A percentile compares a stretch with the other conserved stretches of the same genome.
Conservation (phyloP, 2,329 filamentous ascomycete genomes). For the Cladosporium sp. region DNA sequence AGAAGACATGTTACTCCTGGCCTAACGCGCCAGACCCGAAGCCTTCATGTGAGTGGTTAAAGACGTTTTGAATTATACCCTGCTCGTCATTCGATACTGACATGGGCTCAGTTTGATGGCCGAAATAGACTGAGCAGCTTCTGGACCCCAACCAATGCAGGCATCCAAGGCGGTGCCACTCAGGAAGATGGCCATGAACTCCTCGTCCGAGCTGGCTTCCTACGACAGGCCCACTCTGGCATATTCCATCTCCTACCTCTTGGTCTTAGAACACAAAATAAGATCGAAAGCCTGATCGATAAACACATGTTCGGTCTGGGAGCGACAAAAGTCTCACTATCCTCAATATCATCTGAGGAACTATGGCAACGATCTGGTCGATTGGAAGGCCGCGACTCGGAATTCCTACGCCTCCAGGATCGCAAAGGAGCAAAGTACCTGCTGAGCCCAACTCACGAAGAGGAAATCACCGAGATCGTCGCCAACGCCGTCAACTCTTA, state of each 20-base stretch:
- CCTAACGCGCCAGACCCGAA: conserved; percentile 3
- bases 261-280: conserved; percentile 81
- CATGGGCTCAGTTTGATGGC: conserved; percentile 52
- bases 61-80: too few species aligned
- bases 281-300: conserved; percentile 80
- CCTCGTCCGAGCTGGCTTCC: conserved; percentile 42
- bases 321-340: conserved; percentile 77
- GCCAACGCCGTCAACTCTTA: conserved; percentile 71
- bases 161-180: conserved; percentile 49
- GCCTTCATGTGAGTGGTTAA: conserved; percentile 8
- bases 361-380: conserved; percentile 84
- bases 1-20: not conserved
- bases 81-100: not conserved
- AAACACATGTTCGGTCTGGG: conserved; percentile 76
- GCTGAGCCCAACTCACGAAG: conserved; percentile 90
- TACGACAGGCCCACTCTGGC: conserved; percentile 71
- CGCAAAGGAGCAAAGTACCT: conserved; percentile 71
- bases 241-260: conserved; percentile 90
- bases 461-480: conserved; percentile 86
- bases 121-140: conserved; percentile 64
- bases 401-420: conserved; percentile 79
- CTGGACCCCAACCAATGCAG: conserved; percentile 65
- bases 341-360: conserved; percentile 77
- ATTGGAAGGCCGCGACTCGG: conserved; percentile 46
- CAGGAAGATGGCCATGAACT: conserved; percentile 45